Evolutionary conservation across 495 filamentous ascomycete genomes (phyloP).

Genomic region (Trypethelium eluteriae): DNA sequence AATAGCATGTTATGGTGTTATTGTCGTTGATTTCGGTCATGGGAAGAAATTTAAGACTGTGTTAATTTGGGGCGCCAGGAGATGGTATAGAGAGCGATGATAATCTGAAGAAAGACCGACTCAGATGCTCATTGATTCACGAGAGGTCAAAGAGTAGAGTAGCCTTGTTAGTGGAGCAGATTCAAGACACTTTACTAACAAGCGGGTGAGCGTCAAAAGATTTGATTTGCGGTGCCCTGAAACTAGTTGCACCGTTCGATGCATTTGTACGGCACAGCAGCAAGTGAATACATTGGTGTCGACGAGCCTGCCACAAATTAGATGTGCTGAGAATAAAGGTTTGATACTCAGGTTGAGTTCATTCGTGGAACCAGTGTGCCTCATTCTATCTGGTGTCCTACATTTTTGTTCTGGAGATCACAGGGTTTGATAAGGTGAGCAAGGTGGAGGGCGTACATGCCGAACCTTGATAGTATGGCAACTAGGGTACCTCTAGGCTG

Average conservation of each 20-base stretch:
- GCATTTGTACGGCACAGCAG: conserved; percentile 6
- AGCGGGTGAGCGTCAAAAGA: neutral
- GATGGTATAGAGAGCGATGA: neutral
- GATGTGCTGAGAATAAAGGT: neutral
- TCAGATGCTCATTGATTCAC: neutral
- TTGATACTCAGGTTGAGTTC: neutral
- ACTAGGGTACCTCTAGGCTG: no score
- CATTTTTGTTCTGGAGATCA: neutral
- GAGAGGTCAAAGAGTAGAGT: neutral
- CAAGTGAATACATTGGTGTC: neutral
- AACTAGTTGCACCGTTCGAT: neutral
- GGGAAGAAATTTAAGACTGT: neutral
- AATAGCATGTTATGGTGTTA: neutral
- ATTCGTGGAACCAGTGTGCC: neutral
- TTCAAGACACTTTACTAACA: neutral
- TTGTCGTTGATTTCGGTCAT: neutral
- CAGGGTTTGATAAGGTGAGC: neutral
- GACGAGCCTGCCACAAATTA: neutral
- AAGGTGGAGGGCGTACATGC: neutral
- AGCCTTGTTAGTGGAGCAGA: neutral
- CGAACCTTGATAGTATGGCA: neutral
- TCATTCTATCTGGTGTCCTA: neutral
- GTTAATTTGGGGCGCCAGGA: neutral
- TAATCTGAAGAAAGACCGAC: neutral
- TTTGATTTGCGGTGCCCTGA: neutral